Conservation (phyloP, 805 yeast genomes). For the Nakazawaea pomicola region DNA sequence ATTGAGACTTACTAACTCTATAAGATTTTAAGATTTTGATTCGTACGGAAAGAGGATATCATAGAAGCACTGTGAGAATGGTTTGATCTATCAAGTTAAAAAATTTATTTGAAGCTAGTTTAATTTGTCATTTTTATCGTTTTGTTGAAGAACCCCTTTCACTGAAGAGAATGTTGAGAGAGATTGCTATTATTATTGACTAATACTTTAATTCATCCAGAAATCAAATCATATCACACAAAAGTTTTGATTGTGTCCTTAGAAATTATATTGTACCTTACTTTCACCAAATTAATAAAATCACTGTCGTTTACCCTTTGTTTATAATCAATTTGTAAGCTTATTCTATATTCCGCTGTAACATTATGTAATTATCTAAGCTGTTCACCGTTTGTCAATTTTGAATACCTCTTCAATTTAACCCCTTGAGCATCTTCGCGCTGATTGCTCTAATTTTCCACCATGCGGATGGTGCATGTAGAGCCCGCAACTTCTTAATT, state of each 20-base stretch:
- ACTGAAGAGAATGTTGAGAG: too few species aligned
- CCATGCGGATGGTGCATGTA: neutral
- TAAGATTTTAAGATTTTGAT: conserved; percentile 7
- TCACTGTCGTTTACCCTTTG: neutral
- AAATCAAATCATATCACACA: neutral
- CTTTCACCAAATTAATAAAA: neutral
- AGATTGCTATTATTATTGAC: too few species aligned
- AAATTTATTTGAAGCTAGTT: too few species aligned
- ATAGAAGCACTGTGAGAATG: neutral
- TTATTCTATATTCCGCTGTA: too few species aligned
- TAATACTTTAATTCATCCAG: too few species aligned
- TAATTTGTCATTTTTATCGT: too few species aligned
- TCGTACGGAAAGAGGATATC: neutral
- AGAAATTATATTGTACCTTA: neutral
- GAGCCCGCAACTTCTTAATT: neutral
- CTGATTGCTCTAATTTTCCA: too few species aligned
- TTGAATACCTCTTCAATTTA: too few species aligned
- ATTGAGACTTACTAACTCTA: neutral
- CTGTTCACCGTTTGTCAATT: too few species aligned
- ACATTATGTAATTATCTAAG: too few species aligned
- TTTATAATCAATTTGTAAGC: neutral
- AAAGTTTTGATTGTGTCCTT: neutral
- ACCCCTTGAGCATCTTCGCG: too few species aligned
- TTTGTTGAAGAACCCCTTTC: too few species aligned
- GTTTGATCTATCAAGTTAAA: neutral